Evolutionary conservation across 129 eudicot genomes (phyloP), one percentile per base, ranked within the genome.

Genomic region (Escallonia rubra): DNA sequence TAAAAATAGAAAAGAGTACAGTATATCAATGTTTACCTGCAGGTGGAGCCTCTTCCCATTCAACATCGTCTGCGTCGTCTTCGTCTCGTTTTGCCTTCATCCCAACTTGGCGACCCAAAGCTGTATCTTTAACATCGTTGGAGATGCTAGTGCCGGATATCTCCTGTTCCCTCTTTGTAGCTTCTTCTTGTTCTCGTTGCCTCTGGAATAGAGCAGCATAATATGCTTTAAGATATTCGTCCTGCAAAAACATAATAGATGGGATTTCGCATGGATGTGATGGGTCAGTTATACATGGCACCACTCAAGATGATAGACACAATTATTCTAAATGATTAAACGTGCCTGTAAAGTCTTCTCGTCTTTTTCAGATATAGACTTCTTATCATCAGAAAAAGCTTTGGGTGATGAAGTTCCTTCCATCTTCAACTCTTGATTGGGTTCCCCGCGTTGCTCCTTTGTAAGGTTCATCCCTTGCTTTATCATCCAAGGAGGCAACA

Each of bases 401-500:
- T 54, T 56, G 15, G 79, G 11, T 16, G 75, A 73, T 64, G 86
- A 83, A 66, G 72, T 41, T 41, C 78, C 90, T 47, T 76, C 95
- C 78, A 74, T 68, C 40, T 71, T 86, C 9, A 75, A 49, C 71
- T 93, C 98, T 61, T 72, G 78, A 66, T 79, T 80, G 54, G 78
- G 61, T 75, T 83, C 95, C 15, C 96, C 96, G 10, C 90, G 90
- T 62, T 89, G 92, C 80, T 92, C 96, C 42, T 83, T 78, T 44
- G 95, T 86, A n/a, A 89, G 86, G 65, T 86, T 82, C 96, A 86
- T 89, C 50, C 95, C 91, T 74, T 93, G 79, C 72, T 79, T 93
- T 48, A 88, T 86, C 98, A 93, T 84, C 98, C 96, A 93, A 16
- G 96, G 98, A 64, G 96, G 95, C 80, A 83, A 81, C 49, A 93